Evolutionary conservation across 2,329 filamentous ascomycete species (phyloP).

Genomic region (Coleophoma cylindrospora): DNA sequence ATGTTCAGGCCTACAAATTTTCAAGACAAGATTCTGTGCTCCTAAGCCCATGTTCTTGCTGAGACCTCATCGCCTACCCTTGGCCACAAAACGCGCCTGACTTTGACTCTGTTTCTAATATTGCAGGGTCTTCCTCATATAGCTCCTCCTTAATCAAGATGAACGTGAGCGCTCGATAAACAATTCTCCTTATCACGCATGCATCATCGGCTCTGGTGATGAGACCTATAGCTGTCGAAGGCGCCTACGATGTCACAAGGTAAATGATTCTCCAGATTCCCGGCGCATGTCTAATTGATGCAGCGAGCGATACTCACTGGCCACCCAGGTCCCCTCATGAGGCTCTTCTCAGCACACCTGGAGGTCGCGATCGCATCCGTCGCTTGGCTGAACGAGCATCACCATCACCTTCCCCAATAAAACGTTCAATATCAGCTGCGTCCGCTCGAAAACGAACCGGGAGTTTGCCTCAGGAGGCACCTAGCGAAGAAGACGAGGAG

Average conservation of each 20-base stretch:
- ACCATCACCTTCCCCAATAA: slow-evolving; percentile 63
- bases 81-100: too few species aligned
- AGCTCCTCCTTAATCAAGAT: background rate
- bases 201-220: background rate
- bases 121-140: background rate
- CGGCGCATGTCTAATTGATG: background rate
- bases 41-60: too few species aligned
- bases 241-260: slow-evolving; percentile 19
- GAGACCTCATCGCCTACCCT: too few species aligned
- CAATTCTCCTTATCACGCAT: background rate
- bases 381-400: slow-evolving; percentile 62
- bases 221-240: background rate
- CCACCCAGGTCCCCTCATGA: slow-evolving; percentile 63
- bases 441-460: slow-evolving; percentile 12
- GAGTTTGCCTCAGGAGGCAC: slow-evolving; percentile 22
- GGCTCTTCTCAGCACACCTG: slow-evolving; percentile 63
- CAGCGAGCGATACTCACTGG: slow-evolving; percentile 46
- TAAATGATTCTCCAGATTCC: slow-evolving; percentile 7
- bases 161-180: background rate
- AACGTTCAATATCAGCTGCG: slow-evolving; percentile 26
- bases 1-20: too few species aligned
- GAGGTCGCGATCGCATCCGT: slow-evolving; percentile 71
- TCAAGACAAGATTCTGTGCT: too few species aligned
- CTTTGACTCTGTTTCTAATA: background rate
- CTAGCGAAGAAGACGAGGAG: slow-evolving; percentile 61